A percentile compares a stretch with the other conserved stretches of the same genome.
Evolutionary conservation across 1,139 yeast genomes (phyloP).

Genomic region (Pneumocystis oryctolagi): DNA sequence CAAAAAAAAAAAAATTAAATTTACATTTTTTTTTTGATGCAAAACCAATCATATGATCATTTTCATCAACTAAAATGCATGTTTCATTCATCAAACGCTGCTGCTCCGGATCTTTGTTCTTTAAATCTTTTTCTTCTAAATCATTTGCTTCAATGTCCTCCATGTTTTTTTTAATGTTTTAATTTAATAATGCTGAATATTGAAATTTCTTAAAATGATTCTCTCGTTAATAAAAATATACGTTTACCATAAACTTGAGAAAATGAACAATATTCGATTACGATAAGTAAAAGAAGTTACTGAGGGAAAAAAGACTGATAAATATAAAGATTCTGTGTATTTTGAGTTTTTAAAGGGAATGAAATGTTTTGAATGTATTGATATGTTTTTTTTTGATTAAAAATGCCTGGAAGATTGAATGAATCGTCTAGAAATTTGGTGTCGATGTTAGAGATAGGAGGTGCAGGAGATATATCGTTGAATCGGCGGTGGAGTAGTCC

Average conservation of each 20-base stretch:
- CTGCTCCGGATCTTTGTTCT: constrained; percentile 88
- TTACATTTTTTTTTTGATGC: constrained; percentile 78
- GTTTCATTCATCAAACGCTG: constrained; percentile 90
- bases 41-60: constrained; percentile 79
- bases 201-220: too few species aligned
- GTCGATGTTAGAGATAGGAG: neutral
- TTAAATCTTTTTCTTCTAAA: neutral
- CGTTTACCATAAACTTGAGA: too few species aligned
- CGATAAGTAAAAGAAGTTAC: neutral
- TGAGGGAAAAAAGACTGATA: neutral
- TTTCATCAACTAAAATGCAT: constrained; percentile 79
- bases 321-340: neutral
- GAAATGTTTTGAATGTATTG: neutral
- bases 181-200: too few species aligned
- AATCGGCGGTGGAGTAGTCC: neutral
- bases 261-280: neutral
- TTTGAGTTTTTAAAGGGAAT: neutral
- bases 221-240: too few species aligned
- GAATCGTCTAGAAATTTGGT: neutral
- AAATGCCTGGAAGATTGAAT: neutral
- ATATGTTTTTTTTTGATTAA: neutral
- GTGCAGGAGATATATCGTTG: too few species aligned
- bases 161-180: neutral
- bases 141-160: neutral
- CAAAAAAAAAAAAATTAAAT: constrained; percentile 5